Percentiles rank a stretch among this genome's conserved stretches.
Evolutionary conservation across 768 basidiomycete species (phyloP).

Genomic region (Dentipellis sp.): DNA sequence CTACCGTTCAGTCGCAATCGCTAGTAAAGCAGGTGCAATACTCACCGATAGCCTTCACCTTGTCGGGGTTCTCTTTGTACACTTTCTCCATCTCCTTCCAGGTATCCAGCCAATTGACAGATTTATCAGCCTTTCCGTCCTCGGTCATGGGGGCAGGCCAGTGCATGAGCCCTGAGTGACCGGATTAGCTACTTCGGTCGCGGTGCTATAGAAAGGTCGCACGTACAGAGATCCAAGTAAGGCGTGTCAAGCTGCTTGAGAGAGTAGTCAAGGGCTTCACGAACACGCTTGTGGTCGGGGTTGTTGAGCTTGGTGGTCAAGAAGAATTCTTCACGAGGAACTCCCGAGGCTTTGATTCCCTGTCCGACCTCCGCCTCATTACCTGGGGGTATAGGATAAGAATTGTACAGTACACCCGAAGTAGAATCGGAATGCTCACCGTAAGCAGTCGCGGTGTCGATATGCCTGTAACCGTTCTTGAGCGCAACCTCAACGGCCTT

Average conservation of each 20-base stretch:
- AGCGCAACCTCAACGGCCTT: conserved; percentile 69
- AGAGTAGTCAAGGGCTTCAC: conserved; percentile 58
- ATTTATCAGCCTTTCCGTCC: conserved; percentile 44
- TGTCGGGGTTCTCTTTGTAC: conserved; percentile 53
- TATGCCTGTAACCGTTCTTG: conserved; percentile 63
- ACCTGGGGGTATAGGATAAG: conserved; percentile 11
- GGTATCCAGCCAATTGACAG: conserved; percentile 59
- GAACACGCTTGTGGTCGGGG: conserved; percentile 47
- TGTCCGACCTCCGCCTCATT: conserved; percentile 80
- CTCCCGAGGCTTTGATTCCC: conserved; percentile 69
- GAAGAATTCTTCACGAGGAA: conserved; percentile 68
- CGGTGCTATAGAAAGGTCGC: neutral
- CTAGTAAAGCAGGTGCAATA: neutral
- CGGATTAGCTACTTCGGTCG: neutral
- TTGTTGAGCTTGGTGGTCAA: conserved; percentile 70
- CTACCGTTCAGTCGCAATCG: too few species aligned
- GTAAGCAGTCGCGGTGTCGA: conserved; percentile 65
- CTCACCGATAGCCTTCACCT: conserved; percentile 69
- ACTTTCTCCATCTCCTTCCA: conserved; percentile 74
- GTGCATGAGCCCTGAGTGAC: conserved; percentile 59
- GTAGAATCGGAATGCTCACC: conserved; percentile 15
- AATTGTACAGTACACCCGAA: neutral
- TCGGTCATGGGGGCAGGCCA: conserved; percentile 72
- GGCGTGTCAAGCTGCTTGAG: conserved; percentile 58
- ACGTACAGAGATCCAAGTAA: conserved; percentile 73